Evolutionary conservation across 2,329 filamentous ascomycete species (phyloP), one percentile per base, ranked within the genome.

Genomic region (Fusarium denticulatum): DNA sequence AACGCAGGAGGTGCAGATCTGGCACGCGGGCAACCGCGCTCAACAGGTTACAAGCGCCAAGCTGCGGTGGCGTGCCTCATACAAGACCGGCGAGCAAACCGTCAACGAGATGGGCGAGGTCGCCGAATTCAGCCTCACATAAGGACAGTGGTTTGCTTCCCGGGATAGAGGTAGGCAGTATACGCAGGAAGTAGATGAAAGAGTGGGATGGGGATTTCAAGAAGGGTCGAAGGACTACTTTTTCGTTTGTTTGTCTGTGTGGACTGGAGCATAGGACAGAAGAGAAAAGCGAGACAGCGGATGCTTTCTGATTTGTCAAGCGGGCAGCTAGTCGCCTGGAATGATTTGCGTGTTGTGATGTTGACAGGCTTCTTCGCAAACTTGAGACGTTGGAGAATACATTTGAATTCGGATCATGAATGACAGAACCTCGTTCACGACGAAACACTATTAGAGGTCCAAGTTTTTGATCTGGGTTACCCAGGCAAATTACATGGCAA

Each of bases 101-200:
- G 92, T 90, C 80, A 92, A 92, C 67, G 94, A 98, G 83, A 94
- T 92, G 85, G 96, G 96, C 10, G 94, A 96, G 84, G 92, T 98
- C 75, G 86, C 93, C 16, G 91, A 94, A 71, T 89, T 98, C 79
- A 92, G 91, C 46, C 88, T 98, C 78, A 89, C 90, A 77, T 96
- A 76, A 60, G 47, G 52, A 42, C 36, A 40, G 47, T 49, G 15
- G 67, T 50, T 58, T 52, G 34, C 28, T 43, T 46, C 36, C 30
- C 14, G 32, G 36, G 40, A 4, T 28, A 26, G 30, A 30, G n/a
- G 14, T 46, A 46, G 22, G 39, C 49, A 57, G 59, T 26, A 40
- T 46, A 59, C 40, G 45, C 60, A 34, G 49, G 30, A 39, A 55
- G 46, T 24, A 32, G n/a, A 16, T 42, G 40, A 60, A 64, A 56